These are phyloP conservation scores for Wallacemonas rigidus DNA, from an alignment of 208 protist species.

Conservation along the genomic window DNA sequence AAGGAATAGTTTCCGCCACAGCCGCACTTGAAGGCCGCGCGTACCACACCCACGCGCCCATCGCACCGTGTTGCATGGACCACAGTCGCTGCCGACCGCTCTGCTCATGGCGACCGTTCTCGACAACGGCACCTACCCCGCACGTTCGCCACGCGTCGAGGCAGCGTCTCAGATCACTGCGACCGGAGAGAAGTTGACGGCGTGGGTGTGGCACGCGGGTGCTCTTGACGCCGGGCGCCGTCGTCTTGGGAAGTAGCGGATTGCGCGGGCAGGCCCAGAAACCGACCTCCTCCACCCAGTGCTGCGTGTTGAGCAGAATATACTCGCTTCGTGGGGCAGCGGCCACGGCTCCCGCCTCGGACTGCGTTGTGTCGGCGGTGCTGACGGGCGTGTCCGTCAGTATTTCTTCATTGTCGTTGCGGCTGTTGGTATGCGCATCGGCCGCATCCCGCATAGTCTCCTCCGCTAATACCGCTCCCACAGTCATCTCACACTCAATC, in stretches of 20 bases:
- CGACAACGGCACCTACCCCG: background rate
- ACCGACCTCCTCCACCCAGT: conserved; percentile 83
- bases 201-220: background rate
- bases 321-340: conserved; percentile 3
- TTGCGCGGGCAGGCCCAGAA: conserved; percentile 81
- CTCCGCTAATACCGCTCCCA: conserved; percentile 10
- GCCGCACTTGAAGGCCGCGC: background rate
- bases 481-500: conserved; percentile 44
- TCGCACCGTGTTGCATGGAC: background rate
- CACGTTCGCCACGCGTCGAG: conserved; percentile 3
- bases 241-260: conserved; percentile 36
- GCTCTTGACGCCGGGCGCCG: background rate
- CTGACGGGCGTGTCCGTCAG: too few relatives aligned
- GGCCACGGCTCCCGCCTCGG: background rate
- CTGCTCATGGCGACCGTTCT: background rate
- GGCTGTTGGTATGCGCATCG: background rate
- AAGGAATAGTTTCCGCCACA: conserved; percentile 7
- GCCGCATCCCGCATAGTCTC: background rate
- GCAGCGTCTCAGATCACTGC: conserved; percentile 1
- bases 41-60: background rate
- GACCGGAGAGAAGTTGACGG: background rate
- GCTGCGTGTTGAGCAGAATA: conserved; percentile 53
- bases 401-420: background rate
- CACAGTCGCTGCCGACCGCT: background rate
- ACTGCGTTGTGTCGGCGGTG: too few relatives aligned